Percentiles rank a stretch among this genome's conserved stretches.
Conservation (phyloP, 2,329 filamentous ascomycete genomes). For the Botryotinia convoluta region DNA sequence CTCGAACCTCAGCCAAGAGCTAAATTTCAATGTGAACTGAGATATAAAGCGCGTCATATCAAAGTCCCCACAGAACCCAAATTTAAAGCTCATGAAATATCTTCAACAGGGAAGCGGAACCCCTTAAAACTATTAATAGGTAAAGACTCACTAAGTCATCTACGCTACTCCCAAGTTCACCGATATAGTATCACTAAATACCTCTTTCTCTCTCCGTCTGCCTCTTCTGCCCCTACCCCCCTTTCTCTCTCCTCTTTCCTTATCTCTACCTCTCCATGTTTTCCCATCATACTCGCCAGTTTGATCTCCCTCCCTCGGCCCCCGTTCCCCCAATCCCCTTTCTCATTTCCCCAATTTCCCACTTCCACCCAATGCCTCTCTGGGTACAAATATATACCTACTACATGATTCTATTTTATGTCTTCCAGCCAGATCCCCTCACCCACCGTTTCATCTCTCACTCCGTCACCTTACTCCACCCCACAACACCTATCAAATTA, state of each 20-base stretch:
- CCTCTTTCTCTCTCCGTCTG: accelerated
- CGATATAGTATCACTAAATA: background rate
- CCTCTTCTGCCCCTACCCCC: background rate
- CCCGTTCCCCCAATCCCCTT: no score
- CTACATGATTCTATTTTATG: background rate
- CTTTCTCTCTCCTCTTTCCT: no score
- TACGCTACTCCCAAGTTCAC: background rate
- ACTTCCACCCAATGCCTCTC: background rate
- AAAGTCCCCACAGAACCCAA: background rate
- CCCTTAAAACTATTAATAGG: background rate
- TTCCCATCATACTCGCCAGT: accelerated
- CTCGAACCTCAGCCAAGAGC: accelerated
- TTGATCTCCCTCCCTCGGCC: no score
- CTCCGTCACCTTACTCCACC: background rate
- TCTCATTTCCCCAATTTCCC: background rate
- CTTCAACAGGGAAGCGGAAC: background rate
- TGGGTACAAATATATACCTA: background rate
- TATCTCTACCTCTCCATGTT: background rate
- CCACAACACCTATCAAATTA: background rate
- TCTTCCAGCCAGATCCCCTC: background rate
- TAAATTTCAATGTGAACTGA: background rate
- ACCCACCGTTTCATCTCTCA: no score
- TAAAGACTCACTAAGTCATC: background rate
- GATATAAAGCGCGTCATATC: background rate
- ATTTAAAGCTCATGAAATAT: background rate